A percentile compares a stretch with the other conserved stretches of the same genome.
These are phyloP conservation scores for Pseudohyphozyma bogoriensis DNA, from an alignment of 768 basidiomycete species.

Conservation along the genomic window DNA sequence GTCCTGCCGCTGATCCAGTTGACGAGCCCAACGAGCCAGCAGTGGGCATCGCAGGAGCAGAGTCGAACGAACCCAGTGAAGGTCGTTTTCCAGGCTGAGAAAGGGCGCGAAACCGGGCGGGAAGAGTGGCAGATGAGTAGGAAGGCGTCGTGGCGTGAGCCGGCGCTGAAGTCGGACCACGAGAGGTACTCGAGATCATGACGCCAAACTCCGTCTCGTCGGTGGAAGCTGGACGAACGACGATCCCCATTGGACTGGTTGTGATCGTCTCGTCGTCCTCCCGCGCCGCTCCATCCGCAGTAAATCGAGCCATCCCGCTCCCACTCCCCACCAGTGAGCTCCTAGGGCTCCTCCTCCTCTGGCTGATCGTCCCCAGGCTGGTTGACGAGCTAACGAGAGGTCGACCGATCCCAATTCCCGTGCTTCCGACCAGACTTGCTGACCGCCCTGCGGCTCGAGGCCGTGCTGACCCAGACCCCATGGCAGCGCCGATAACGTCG, in stretches of 20 bases:
- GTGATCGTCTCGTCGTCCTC: not conserved
- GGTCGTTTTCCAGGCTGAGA: slow-evolving; percentile 27
- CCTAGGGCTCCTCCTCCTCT: slow-evolving; percentile 1
- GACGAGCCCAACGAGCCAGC: too few relatives aligned
- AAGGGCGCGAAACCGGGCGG: slow-evolving; percentile 21
- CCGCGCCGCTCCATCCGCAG: not conserved
- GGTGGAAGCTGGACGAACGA: not conserved
- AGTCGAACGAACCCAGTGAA: slow-evolving; percentile 8
- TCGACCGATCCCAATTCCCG: not conserved
- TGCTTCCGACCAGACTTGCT: not conserved
- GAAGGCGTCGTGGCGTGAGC: not conserved
- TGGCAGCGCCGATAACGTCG: too few relatives aligned
- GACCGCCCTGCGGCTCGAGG: too few relatives aligned
- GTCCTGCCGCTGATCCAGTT: too few relatives aligned
- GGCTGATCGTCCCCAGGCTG: slow-evolving; percentile 16
- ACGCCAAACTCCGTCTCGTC: not conserved
- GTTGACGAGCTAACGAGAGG: not conserved
- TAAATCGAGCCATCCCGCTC: not conserved
- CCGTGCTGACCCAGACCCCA: too few relatives aligned
- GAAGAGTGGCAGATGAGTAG: slow-evolving; percentile 6
- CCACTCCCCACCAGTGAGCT: not conserved
- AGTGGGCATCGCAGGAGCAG: not conserved
- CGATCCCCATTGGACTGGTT: not conserved
- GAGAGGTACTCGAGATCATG: not conserved
- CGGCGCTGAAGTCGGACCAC: not conserved